Conservation (phyloP, 179 eudicot species). For the Sideroxylon spinosum region DNA sequence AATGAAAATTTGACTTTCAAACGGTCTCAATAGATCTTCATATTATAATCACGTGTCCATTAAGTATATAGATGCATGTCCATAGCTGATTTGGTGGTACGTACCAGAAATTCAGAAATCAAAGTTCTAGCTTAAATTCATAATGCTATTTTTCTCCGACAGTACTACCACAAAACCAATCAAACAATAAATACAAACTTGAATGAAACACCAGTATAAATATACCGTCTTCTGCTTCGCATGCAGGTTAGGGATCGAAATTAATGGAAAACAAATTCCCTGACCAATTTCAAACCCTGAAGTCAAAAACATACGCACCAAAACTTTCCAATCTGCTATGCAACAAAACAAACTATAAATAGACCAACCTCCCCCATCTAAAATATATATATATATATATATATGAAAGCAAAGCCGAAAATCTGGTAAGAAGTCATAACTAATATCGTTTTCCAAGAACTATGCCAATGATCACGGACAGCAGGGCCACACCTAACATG, state of each 20-base stretch:
- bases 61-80: too few relatives aligned
- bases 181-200: slow-evolving; percentile 15
- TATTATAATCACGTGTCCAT: too few relatives aligned
- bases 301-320: not conserved
- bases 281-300: slow-evolving; percentile 19
- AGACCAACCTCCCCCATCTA: not conserved
- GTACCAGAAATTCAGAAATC: too few relatives aligned
- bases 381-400: not conserved
- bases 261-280: slow-evolving; percentile 18
- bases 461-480: slow-evolving; percentile 71
- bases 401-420: slow-evolving; percentile 5
- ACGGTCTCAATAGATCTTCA: too few relatives aligned
- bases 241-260: slow-evolving; percentile 11
- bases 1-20: too few relatives aligned
- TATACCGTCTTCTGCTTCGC: slow-evolving; percentile 11
- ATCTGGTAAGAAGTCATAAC: slow-evolving; percentile 16
- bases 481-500: slow-evolving; percentile 64
- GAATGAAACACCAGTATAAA: not conserved
- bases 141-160: too few relatives aligned
- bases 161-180: not conserved
- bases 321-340: slow-evolving; percentile 1
- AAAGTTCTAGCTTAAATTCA: too few relatives aligned
- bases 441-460: slow-evolving; percentile 78
- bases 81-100: too few relatives aligned
- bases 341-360: not conserved